Evolutionary conservation across 306 rosid species (phyloP).

Genomic region (Dalbergia cochinchinensis): DNA sequence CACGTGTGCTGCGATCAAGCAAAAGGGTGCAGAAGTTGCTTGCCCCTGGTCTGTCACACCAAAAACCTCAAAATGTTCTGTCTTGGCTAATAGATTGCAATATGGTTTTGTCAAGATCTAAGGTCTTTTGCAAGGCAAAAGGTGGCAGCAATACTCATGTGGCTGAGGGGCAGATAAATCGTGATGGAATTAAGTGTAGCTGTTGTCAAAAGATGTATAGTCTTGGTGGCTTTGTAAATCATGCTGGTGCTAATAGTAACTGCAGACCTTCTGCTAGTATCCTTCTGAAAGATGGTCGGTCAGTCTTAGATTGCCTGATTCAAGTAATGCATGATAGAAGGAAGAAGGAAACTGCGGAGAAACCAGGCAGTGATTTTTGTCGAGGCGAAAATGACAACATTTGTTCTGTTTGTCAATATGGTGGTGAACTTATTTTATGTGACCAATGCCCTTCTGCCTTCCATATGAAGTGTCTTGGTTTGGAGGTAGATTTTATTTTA

Average conservation of each 20-base stretch:
- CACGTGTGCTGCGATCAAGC: constrained; percentile 57
- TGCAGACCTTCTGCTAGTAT: constrained; percentile 61
- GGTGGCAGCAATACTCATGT: constrained; percentile 33
- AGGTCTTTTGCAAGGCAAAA: constrained; percentile 56
- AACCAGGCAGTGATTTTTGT: constrained; percentile 32
- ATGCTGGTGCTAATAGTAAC: constrained; percentile 60
- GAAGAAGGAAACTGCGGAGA: constrained; percentile 28
- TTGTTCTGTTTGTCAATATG: constrained; percentile 84
- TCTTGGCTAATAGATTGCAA: constrained; percentile 85
- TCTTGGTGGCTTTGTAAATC: constrained; percentile 62
- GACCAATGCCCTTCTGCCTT: constrained; percentile 88
- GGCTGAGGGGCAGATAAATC: constrained; percentile 68
- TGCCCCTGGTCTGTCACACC: constrained; percentile 52
- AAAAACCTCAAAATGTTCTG: constrained; percentile 66
- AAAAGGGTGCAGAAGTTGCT: constrained; percentile 74
- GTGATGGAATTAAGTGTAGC: constrained; percentile 77
- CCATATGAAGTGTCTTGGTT: constrained; percentile 71
- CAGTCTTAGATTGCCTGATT: constrained; percentile 74
- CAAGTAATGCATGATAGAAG: constrained; percentile 50
- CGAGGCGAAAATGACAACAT: constrained; percentile 69
- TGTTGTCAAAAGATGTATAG: constrained; percentile 71
- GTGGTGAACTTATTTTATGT: constrained; percentile 85
- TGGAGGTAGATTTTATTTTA: constrained; percentile 64
- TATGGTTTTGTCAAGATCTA: constrained; percentile 60
- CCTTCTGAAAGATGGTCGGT: constrained; percentile 70